Evolutionary conservation across 2,329 filamentous ascomycete species (phyloP).

Genomic region (Colletotrichum sp.): DNA sequence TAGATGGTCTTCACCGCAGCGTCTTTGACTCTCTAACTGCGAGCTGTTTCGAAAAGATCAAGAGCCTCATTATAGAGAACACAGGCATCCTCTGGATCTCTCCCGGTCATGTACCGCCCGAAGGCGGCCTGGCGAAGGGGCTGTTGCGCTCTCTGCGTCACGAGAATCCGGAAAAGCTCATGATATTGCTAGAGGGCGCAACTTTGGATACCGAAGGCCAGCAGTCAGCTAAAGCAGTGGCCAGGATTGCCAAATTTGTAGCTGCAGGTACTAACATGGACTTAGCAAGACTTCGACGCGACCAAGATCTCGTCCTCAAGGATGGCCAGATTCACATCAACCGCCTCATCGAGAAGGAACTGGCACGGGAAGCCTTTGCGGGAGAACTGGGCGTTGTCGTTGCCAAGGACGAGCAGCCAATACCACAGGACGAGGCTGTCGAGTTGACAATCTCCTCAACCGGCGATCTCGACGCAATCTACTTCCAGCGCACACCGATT

Average conservation of each 20-base stretch:
- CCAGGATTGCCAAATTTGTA: not conserved
- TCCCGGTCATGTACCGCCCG: not conserved
- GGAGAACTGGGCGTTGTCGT: not conserved
- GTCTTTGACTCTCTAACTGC: conserved; percentile 28
- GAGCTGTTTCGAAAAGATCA: conserved; percentile 24
- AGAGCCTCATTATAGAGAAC: not conserved
- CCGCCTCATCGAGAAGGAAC: not conserved
- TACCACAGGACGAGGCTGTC: conserved; percentile 12
- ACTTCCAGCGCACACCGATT: conserved; percentile 22
- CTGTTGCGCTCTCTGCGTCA: not conserved
- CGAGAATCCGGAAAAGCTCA: not conserved
- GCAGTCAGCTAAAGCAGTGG: not conserved
- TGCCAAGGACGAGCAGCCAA: not conserved
- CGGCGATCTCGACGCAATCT: conserved; percentile 28
- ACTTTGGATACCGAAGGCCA: not conserved
- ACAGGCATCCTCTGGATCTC: not conserved
- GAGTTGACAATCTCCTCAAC: conserved; percentile 28
- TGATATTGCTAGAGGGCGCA: not conserved
- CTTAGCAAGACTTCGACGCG: not conserved
- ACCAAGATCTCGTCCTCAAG: not conserved
- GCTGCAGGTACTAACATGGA: not conserved
- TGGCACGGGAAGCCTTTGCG: not conserved
- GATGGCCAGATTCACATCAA: not conserved
- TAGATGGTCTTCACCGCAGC: conserved; percentile 12
- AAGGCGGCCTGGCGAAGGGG: not conserved